phyloP scores from a whole-genome alignment of 2,329 filamentous ascomycete genomes.

The Rosellinia necatrix region DNA sequence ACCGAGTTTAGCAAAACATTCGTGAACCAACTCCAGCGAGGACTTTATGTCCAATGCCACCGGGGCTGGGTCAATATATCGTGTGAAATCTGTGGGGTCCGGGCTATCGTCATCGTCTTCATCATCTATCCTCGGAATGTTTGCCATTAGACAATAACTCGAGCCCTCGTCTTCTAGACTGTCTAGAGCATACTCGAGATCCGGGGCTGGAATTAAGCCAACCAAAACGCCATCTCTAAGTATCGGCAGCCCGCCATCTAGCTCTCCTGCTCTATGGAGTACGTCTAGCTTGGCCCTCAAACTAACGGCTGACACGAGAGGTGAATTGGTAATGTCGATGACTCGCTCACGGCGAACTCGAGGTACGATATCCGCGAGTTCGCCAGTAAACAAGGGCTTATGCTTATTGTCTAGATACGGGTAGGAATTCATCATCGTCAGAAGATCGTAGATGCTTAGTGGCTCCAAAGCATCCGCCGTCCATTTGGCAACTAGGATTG shows the following conservation, averaged over 20 bases:
- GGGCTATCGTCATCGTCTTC: slow-evolving; percentile 58
- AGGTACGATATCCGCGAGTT: slow-evolving; percentile 84
- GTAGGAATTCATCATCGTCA: slow-evolving; percentile 97
- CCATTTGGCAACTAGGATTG: slow-evolving; percentile 96
- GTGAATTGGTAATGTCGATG: slow-evolving; percentile 86
- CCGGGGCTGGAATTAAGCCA: slow-evolving; percentile 89
- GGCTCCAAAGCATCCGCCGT: slow-evolving; percentile 95
- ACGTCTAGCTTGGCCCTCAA: slow-evolving; percentile 81
- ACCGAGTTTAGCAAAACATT: slow-evolving; percentile 94
- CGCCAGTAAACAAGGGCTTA: slow-evolving; percentile 86
- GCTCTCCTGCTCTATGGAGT: slow-evolving; percentile 82
- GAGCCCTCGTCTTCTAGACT: slow-evolving; percentile 75
- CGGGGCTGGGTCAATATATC: slow-evolving; percentile 89
- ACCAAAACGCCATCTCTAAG: slow-evolving; percentile 78
- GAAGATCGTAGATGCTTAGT: slow-evolving; percentile 89
- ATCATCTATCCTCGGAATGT: slow-evolving; percentile 66
- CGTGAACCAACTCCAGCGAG: slow-evolving; percentile 93
- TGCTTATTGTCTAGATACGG: slow-evolving; percentile 97
- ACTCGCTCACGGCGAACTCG: slow-evolving; percentile 74
- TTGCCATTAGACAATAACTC: slow-evolving; percentile 80
- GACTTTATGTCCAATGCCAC: slow-evolving; percentile 86
- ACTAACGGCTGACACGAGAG: slow-evolving; percentile 75
- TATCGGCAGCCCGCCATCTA: slow-evolving; percentile 91
- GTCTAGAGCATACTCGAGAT: slow-evolving; percentile 91
- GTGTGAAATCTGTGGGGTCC: slow-evolving; percentile 84